Conservation (phyloP, 768 basidiomycete genomes). For the Pleurotus tuoliensis region DNA sequence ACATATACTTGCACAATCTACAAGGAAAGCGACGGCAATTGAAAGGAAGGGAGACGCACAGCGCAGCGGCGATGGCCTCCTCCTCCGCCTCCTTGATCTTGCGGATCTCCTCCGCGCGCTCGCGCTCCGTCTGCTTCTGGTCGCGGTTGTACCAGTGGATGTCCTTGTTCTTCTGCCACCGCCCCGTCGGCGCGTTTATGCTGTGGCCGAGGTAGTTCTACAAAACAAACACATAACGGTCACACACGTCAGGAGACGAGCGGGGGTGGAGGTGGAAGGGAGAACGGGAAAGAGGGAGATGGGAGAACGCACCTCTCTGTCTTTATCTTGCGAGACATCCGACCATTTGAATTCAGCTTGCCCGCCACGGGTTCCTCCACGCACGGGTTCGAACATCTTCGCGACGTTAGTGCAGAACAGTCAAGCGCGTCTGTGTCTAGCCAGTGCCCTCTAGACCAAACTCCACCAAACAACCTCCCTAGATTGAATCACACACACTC, state of each 20-base stretch:
- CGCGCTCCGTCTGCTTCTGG: slow-evolving; percentile 31
- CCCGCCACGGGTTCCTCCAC: slow-evolving; percentile 89
- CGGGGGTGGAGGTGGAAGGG: too few species aligned
- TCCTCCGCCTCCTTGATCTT: slow-evolving; percentile 86
- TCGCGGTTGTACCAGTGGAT: slow-evolving; percentile 94
- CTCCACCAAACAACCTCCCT: neutral
- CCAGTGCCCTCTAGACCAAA: neutral
- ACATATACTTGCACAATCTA: too few species aligned
- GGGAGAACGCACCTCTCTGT: slow-evolving; percentile 63
- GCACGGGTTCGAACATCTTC: slow-evolving; percentile 77
- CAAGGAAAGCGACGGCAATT: too few species aligned
- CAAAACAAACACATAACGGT: neutral
- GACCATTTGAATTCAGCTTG: slow-evolving; percentile 91
- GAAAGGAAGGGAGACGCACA: slow-evolving; percentile 42
- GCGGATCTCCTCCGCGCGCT: slow-evolving; percentile 69
- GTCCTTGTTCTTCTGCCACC: slow-evolving; percentile 98
- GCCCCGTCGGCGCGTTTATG: slow-evolving; percentile 90
- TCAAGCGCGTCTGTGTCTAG: neutral
- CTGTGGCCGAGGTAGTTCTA: slow-evolving; percentile 95
- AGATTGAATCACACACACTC: neutral
- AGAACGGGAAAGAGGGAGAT: too few species aligned
- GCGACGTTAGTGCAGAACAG: neutral
- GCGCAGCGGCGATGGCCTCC: slow-evolving; percentile 77
- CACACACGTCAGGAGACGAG: too few species aligned
- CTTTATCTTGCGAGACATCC: slow-evolving; percentile 89